Evolutionary conservation across 495 filamentous ascomycete species (phyloP), one percentile per base, ranked within the genome.

Genomic region (Aspergillus ellipticus): DNA sequence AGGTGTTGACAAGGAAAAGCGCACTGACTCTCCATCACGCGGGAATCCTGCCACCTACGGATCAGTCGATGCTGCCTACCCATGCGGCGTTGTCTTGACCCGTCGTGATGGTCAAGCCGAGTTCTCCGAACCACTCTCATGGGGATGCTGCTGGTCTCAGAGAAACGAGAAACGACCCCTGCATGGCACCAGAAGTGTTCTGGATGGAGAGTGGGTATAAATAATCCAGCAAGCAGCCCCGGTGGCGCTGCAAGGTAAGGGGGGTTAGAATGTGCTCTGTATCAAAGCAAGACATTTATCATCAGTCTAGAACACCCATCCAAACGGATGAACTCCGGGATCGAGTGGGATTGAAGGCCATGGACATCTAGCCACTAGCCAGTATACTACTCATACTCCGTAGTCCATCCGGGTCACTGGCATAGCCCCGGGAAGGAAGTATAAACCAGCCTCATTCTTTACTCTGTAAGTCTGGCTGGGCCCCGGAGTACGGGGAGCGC

Each of bases 401-500:
- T 28, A 28, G 24, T 28, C 24, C 24, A 28, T 7, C 24, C 24
- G 24, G 24, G 24, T 28, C 4, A 7, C 7, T 7, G 7, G 24
- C n/a, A n/a, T n/a, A n/a, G n/a, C n/a, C n/a, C n/a, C n/a, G n/a
- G n/a, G n/a, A n/a, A n/a, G n/a, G n/a, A n/a, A n/a, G n/a, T n/a
- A n/a, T n/a, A n/a, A n/a, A n/a, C n/a, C n/a, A n/a, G n/a, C n/a
- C n/a, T n/a, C n/a, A n/a, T n/a, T n/a, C n/a, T n/a, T n/a, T n/a
- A n/a, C n/a, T n/a, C n/a, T n/a, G n/a, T n/a, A n/a, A n/a, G n/a
- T n/a, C n/a, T n/a, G n/a, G n/a, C n/a, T n/a, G n/a, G n/a, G n/a
- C n/a, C n/a, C n/a, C 19, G 21, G n/a, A 4, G 15, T 61, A 61
- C 60, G 64, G 58, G 2, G 19, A 15, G n/a, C 16, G 37, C 15